Conservation (phyloP, 768 basidiomycete species). For the Lepiota subincarnata region DNA sequence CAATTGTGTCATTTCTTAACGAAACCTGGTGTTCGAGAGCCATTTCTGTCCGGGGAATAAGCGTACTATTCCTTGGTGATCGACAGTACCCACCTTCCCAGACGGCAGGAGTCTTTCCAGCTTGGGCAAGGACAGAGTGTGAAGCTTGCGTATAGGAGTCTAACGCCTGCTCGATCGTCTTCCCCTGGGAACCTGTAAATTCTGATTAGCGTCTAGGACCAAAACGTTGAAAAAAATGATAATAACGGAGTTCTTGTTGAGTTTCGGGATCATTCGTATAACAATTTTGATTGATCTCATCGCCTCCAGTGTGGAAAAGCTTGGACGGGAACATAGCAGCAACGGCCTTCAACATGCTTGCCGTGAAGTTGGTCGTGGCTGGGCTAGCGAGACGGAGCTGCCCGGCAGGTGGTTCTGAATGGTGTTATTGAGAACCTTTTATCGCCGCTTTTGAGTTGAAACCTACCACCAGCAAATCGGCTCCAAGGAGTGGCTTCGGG, state of each 20-base stretch:
- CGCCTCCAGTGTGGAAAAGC: constrained; percentile 80
- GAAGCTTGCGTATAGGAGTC: constrained; percentile 56
- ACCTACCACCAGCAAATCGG: constrained; percentile 42
- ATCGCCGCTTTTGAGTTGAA: too few species aligned
- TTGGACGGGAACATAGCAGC: constrained; percentile 49
- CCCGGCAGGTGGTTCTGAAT: constrained; percentile 69
- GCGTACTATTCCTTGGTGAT: neutral
- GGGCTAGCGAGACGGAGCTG: constrained; percentile 71
- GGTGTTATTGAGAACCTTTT: neutral
- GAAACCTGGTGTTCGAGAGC: constrained; percentile 51
- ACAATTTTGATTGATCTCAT: constrained; percentile 70
- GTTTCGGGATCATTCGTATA: constrained; percentile 61
- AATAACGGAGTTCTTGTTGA: constrained; percentile 43
- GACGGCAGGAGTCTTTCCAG: constrained; percentile 75
- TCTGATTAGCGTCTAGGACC: neutral
- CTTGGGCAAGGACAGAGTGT: constrained; percentile 47
- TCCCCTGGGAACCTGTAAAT: constrained; percentile 24
- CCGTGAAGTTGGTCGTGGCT: constrained; percentile 56
- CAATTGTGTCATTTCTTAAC: constrained; percentile 47
- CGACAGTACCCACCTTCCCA: constrained; percentile 57
- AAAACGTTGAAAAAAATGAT: neutral
- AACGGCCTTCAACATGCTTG: constrained; percentile 47
- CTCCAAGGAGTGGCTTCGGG: constrained; percentile 51
- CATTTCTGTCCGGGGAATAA: constrained; percentile 54
- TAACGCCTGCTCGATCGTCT: constrained; percentile 62